Evolutionary conservation across 139 green algal genomes (phyloP).

Genomic region (Chlorella ohadii): DNA sequence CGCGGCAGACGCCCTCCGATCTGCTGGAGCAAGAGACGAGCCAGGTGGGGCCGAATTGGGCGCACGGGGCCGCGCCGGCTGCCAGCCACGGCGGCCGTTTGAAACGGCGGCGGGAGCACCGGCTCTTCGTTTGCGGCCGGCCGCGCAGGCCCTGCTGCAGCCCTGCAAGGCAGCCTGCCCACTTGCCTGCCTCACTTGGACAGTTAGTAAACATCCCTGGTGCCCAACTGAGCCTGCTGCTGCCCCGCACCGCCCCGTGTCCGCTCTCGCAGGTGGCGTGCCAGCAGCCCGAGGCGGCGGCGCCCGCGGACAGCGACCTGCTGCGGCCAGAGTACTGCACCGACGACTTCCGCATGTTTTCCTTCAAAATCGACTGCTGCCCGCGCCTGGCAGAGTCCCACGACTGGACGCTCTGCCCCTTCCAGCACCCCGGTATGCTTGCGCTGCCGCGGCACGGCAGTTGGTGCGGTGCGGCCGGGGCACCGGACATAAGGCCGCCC

Average conservation of each 20-base stretch:
- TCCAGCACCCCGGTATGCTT: conserved; percentile 62
- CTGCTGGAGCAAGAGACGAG: conserved; percentile 9
- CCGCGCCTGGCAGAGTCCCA: conserved; percentile 47
- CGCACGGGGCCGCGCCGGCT: no score
- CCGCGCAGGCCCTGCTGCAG: background rate
- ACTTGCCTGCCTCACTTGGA: background rate
- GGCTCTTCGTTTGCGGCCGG: background rate
- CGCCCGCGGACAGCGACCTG: background rate
- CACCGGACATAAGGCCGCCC: background rate
- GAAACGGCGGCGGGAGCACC: background rate
- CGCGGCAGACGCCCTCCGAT: background rate
- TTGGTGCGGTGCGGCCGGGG: no score
- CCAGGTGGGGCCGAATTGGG: conserved; percentile 10
- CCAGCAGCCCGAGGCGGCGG: background rate
- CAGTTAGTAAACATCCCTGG: background rate
- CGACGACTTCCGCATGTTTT: conserved; percentile 59
- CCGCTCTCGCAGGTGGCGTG: background rate
- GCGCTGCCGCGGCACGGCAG: background rate
- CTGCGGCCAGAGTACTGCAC: conserved; percentile 15
- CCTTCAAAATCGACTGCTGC: conserved; percentile 52
- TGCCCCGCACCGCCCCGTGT: background rate
- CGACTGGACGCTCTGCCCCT: conserved; percentile 85
- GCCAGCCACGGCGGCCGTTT: background rate
- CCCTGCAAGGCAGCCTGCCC: background rate
- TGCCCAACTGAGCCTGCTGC: background rate